phyloP scores from a whole-genome alignment of 169 alveolate genomes.

The Babesia microti region DNA sequence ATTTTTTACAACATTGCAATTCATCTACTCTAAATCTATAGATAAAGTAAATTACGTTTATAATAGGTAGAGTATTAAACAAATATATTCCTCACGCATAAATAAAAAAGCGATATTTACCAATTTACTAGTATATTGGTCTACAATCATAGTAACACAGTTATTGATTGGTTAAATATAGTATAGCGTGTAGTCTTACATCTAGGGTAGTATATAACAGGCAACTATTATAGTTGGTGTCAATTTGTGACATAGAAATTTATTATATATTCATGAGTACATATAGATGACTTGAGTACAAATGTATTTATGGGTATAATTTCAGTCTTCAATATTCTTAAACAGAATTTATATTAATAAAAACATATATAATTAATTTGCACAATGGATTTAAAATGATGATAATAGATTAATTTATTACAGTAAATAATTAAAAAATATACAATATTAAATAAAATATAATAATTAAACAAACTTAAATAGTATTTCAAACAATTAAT shows the following conservation, averaged over 20 bases:
- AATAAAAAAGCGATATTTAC: neutral
- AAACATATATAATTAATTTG: neutral
- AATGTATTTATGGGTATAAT: conserved; percentile 10
- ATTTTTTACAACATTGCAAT: neutral
- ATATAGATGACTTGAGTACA: conserved; percentile 21
- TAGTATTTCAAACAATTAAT: neutral
- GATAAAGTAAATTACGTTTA: neutral
- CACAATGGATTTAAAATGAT: neutral
- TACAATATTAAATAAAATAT: neutral
- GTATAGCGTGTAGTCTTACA: neutral
- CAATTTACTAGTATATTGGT: neutral
- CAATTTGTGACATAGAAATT: neutral
- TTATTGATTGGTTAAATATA: neutral
- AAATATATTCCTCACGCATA: neutral
- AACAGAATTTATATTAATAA: neutral
- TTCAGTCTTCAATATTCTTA: conserved; percentile 16
- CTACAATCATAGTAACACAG: neutral
- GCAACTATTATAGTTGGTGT: neutral
- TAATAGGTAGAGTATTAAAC: neutral
- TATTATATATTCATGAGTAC: conserved; percentile 9
- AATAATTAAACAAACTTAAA: neutral
- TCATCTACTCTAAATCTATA: neutral
- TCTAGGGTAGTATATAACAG: neutral
- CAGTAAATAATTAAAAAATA: neutral
- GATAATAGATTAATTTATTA: neutral